These are phyloP conservation scores for Tricholoma furcatifolium DNA, from an alignment of 768 basidiomycete genomes.

Conservation along the genomic window DNA sequence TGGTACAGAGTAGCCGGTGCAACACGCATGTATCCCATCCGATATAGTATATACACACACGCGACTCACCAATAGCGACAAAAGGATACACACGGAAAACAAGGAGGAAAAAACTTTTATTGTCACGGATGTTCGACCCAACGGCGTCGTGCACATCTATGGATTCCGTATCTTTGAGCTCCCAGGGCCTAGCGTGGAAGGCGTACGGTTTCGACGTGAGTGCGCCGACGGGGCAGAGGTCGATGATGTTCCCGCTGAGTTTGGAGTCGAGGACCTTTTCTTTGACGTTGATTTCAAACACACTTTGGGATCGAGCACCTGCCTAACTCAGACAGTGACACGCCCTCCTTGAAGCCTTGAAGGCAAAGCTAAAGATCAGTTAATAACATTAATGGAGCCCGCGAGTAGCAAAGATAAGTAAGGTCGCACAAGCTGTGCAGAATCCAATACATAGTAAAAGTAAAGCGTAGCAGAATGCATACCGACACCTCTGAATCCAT, in stretches of 20 bases:
- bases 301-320: too few relatives aligned
- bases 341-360: too few relatives aligned
- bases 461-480: slow-evolving; percentile 56
- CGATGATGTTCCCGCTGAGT: slow-evolving; percentile 94
- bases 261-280: slow-evolving; percentile 98
- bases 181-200: slow-evolving; percentile 97
- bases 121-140: slow-evolving; percentile 87
- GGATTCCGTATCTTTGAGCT: slow-evolving; percentile 96
- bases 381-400: slow-evolving; percentile 23
- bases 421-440: slow-evolving; percentile 36
- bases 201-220: slow-evolving; percentile 98
- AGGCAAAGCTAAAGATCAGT: too few relatives aligned
- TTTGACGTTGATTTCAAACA: too few relatives aligned
- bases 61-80: too few relatives aligned
- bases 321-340: too few relatives aligned
- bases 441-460: slow-evolving; percentile 40
- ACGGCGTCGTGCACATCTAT: slow-evolving; percentile 94
- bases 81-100: too few relatives aligned
- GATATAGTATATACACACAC: too few relatives aligned
- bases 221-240: slow-evolving; percentile 97
- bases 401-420: slow-evolving; percentile 43
- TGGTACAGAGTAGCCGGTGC: too few relatives aligned
- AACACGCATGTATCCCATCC: too few relatives aligned
- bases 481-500: slow-evolving; percentile 54
- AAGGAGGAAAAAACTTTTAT: too few relatives aligned